Conservation (phyloP, 2,329 filamentous ascomycete genomes). For the Phialemoniopsis sp. region DNA sequence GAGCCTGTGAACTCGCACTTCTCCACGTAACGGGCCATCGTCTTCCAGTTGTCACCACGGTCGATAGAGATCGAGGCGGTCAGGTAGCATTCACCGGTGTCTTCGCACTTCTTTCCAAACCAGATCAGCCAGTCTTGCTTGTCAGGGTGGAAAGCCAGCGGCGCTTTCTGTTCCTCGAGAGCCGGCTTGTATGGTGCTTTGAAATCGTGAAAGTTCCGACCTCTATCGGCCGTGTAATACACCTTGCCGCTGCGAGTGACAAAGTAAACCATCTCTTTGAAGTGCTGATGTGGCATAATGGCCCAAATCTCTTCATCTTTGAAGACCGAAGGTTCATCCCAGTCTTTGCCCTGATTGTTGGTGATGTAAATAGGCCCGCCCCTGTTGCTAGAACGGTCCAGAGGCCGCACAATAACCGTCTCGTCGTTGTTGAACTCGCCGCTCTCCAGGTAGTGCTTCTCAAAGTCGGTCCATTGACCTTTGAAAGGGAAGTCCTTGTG, state of each 20-base stretch:
- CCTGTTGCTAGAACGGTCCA: slow-evolving; percentile 40
- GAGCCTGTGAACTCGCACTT: slow-evolving; percentile 85
- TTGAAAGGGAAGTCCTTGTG: slow-evolving; percentile 58
- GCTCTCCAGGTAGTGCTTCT: slow-evolving; percentile 75
- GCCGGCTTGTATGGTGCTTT: slow-evolving; percentile 56
- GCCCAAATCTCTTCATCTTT: slow-evolving; percentile 63
- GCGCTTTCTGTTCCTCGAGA: slow-evolving; percentile 26
- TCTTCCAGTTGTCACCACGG: slow-evolving; percentile 76
- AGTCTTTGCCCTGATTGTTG: slow-evolving; percentile 83
- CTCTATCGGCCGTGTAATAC: slow-evolving; percentile 79
- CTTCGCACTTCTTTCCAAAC: slow-evolving; percentile 70
- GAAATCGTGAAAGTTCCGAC: slow-evolving; percentile 69
- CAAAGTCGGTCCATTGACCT: slow-evolving; percentile 43
- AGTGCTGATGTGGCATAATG: slow-evolving; percentile 75
- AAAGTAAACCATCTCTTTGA: slow-evolving; percentile 85
- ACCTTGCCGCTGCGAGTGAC: slow-evolving; percentile 64
- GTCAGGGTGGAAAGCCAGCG: slow-evolving; percentile 77
- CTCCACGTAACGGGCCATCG: slow-evolving; percentile 67
- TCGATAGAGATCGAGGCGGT: slow-evolving; percentile 76
- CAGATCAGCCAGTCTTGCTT: slow-evolving; percentile 90
- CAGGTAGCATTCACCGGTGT: slow-evolving; percentile 56
- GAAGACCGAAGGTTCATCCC: slow-evolving; percentile 61
- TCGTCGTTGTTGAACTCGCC: slow-evolving; percentile 69
- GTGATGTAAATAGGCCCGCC: slow-evolving; percentile 66
- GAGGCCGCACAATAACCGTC: slow-evolving; percentile 56